Evolutionary conservation across 2,329 filamentous ascomycete species (phyloP), one percentile per base, ranked within the genome.

Genomic region (Diaporthe ampelina): DNA sequence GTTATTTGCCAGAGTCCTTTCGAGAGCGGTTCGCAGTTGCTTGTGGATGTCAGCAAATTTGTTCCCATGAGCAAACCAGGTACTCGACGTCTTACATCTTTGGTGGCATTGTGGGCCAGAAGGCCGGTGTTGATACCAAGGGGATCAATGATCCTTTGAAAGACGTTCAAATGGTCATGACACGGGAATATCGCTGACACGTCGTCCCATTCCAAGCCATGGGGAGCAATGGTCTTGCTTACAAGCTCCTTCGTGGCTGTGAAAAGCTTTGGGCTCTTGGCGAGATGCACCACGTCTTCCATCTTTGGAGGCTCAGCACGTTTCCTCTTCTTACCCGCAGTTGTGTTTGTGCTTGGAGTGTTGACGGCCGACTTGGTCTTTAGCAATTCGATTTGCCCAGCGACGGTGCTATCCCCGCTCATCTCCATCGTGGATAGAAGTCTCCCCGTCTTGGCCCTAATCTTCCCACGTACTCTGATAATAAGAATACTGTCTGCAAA

Each of bases 81-180:
- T 40, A 21, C 0, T 26, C 0, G 57, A 15, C 1, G 11, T 2
- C 58, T 61, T 61, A 43, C 58, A 61, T 21, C n/a, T 13, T 43
- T 61, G n/a, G 37, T 61, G 37, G 58, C 58, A 2, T 45, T 40
- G 37, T 61, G 58, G 15, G 37, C 58, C 37, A 43, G 45, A 19
- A 61, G 35, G 43, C 58, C 58, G 2, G 58, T 61, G 37, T 61
- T 61, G 58, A 61, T 61, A 3, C 58, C 58, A 7, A 61, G 26
- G 13, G 37, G 37, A 29, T 61, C 35, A 10, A 61, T 15, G 13
- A 45, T 37, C 24, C 58, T 61, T 4, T 61, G 37, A 7, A 61
- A 61, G 45, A 43, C 35, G 26, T 61, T 61, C 58, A 61, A 61
- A 19, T 61, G 58, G 8, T 61, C 58, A 13, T 61, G 58, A 7